A percentile compares a stretch with the other conserved stretches of the same genome.
These are phyloP conservation scores for Aureobasidium sp. DNA, from an alignment of 2,329 filamentous ascomycete species.

Conservation along the genomic window DNA sequence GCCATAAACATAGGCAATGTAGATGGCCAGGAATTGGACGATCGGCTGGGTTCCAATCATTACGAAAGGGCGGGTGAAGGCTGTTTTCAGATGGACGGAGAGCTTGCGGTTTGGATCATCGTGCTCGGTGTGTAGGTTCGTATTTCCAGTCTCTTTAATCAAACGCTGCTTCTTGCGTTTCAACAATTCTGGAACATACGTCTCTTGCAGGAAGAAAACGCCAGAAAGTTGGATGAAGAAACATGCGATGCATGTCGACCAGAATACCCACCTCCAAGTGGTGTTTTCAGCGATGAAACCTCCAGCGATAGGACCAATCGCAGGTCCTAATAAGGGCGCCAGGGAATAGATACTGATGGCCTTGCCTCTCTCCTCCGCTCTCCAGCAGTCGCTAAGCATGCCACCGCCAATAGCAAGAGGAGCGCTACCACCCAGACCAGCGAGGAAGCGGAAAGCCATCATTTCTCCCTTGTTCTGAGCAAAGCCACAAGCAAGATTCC, in stretches of 20 bases:
- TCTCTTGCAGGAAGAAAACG: constrained; percentile 55
- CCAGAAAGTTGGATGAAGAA: constrained; percentile 54
- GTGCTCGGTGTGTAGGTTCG: constrained; percentile 46
- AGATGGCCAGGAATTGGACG: constrained; percentile 28
- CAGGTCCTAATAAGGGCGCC: constrained; percentile 22
- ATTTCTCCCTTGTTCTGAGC: constrained; percentile 23
- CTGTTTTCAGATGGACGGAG: constrained; percentile 22
- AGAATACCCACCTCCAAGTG: constrained; percentile 66
- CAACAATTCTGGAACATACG: constrained; percentile 58
- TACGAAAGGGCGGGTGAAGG: constrained; percentile 27
- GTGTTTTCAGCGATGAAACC: constrained; percentile 27
- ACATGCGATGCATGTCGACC: constrained; percentile 54
- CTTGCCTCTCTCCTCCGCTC: constrained; percentile 22
- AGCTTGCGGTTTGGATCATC: constrained; percentile 27
- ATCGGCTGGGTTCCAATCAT: constrained; percentile 30
- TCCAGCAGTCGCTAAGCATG: constrained; percentile 23
- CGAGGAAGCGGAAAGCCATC: constrained; percentile 31
- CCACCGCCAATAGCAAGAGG: constrained; percentile 30
- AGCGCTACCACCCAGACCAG: constrained; percentile 29
- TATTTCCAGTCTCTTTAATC: constrained; percentile 50
- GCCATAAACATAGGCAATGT: constrained; percentile 32
- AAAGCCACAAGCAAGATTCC: constrained; percentile 31
- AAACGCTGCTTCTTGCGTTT: constrained; percentile 48
- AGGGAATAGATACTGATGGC: constrained; percentile 24
- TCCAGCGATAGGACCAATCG: constrained; percentile 19